Base-by-base conservation (phyloP, 2,329 filamentous ascomycete genomes). In the Xylaria sp. region DNA sequence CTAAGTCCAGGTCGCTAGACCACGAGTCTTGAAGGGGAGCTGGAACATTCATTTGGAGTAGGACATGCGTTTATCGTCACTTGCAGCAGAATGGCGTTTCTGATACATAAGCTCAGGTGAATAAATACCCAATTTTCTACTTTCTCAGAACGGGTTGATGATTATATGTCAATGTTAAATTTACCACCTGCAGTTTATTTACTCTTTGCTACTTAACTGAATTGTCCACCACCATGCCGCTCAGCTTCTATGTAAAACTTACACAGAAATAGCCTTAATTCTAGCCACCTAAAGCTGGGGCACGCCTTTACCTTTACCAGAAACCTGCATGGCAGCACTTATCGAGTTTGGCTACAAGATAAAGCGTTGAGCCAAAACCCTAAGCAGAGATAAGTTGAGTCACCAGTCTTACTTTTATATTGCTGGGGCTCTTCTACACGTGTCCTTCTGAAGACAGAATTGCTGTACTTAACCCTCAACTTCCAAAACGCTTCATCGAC, bases 1-100 rank as follows among this genome's bases (percentile, higher is more conserved):
- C 79, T 94, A 55, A 91, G 89, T 76, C 87, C 87, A n/a, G 69
- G 67, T 11, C 70, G 70, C 28, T 71, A 67, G n/a, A 31, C n/a
- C 40, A 35, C 28, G 23, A 25, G 15, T 9, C 17, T 9, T 37
- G 17, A 15, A 17, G 9, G n/a, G 12, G 25, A 14, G 11, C 15
- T 3, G 28, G 19, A 14, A 28, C 45, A 19, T 35, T 40, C 6
- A 17, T 46, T 28, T 6, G 19, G 43, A 14, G 42, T 31, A 31
- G 5, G 23, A 2, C 15, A 4, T 31, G n/a, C 11, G 12, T 25
- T n/a, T 17, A 31, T 14, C 17, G 3, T 4, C 19, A 17, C 25
- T 19, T n/a, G 38, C 12, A 37, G 12, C 37, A 21, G 25, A 8
- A 37, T 42, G 7, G n/a, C 33, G 15, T 4, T 25, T 54, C 42